These are phyloP conservation scores for Setaria italica DNA, from an alignment of 202 grass and related monocot species.

Conservation along the genomic window DNA sequence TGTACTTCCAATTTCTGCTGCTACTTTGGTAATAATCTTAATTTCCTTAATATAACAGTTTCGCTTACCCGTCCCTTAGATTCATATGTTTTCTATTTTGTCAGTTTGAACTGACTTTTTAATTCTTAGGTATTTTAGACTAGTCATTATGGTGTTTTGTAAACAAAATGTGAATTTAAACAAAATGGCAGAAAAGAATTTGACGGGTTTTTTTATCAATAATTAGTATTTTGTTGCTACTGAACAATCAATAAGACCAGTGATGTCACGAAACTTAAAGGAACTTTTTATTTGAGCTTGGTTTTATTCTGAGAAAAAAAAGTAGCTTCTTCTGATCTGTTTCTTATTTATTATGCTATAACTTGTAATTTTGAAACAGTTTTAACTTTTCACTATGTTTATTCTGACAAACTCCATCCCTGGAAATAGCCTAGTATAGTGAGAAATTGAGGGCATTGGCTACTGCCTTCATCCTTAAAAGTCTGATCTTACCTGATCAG, in stretches of 20 bases:
- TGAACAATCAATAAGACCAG: neutral
- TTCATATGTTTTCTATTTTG: neutral
- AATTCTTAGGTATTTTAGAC: neutral
- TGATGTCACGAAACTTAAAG: neutral
- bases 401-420: neutral
- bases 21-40: neutral
- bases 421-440: neutral
- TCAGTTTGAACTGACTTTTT: conserved; percentile 10
- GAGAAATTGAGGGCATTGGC: neutral
- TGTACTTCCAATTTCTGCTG: neutral
- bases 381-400: conserved; percentile 25
- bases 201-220: neutral
- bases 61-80: neutral
- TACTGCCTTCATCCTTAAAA: neutral
- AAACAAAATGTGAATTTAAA: neutral
- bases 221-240: neutral
- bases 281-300: neutral
- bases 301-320: conserved; percentile 20
- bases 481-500: conserved; percentile 25
- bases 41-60: neutral
- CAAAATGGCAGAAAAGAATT: neutral
- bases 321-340: neutral
- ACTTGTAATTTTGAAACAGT: neutral
- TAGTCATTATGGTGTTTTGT: neutral
- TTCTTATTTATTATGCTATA: neutral